Percentiles rank a stretch among this genome's conserved stretches.
Evolutionary conservation across 176 grass and related monocot genomes (phyloP).

Genomic region (Secale cereale): DNA sequence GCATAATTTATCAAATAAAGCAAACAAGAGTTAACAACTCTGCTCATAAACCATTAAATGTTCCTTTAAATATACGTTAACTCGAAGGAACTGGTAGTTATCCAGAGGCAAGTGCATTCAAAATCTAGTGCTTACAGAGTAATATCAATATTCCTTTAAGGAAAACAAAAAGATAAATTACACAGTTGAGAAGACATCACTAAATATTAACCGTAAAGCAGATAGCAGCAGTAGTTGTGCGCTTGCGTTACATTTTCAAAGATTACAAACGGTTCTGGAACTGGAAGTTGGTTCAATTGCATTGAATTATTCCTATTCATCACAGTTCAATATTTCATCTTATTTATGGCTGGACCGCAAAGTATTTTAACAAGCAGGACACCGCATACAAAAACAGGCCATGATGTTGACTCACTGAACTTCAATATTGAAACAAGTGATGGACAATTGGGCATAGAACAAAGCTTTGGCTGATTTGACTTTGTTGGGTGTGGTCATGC

Average conservation of each 20-base stretch:
- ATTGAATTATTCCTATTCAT: conserved; percentile 8
- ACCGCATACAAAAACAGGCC: background rate
- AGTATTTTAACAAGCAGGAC: conserved; percentile 29
- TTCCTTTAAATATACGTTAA: background rate
- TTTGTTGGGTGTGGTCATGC: conserved; percentile 14
- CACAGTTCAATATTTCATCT: conserved; percentile 9
- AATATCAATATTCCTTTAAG: background rate
- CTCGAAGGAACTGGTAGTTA: background rate
- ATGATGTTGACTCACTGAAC: background rate
- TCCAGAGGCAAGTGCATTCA: background rate
- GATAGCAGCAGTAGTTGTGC: background rate
- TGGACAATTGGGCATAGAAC: background rate
- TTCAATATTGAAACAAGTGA: conserved; percentile 21
- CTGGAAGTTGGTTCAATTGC: background rate
- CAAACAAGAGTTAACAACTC: conserved; percentile 1
- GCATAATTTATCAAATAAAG: background rate
- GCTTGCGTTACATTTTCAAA: background rate
- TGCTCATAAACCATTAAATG: background rate
- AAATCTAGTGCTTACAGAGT: background rate
- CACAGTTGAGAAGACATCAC: background rate
- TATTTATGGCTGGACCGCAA: background rate
- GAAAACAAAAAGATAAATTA: background rate
- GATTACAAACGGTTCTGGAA: background rate
- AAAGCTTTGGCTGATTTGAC: background rate
- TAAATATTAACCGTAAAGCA: background rate